Evolutionary conservation across 192 early-diverging fungal genomes (phyloP), one percentile per base, ranked within the genome.

Genomic region (Chytriomyces sp.): DNA sequence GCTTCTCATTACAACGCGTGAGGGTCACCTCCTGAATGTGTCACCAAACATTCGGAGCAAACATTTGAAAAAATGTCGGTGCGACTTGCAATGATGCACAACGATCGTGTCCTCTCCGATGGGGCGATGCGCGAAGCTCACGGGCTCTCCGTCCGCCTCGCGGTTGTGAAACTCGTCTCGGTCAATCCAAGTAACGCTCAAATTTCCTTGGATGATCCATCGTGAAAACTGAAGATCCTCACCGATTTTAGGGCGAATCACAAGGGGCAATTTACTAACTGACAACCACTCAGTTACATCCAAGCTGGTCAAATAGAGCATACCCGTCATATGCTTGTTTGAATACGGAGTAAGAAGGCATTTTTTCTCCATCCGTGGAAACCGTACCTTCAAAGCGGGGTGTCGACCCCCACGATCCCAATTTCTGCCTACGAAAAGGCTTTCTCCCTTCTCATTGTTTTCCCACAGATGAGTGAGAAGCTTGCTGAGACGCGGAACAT

Each of bases 1-100:
- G n/a, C n/a, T n/a, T n/a, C n/a, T n/a, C n/a, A n/a, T n/a, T n/a
- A n/a, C n/a, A n/a, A n/a, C n/a, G n/a, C n/a, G n/a, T n/a, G n/a
- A n/a, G n/a, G n/a, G n/a, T n/a, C n/a, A n/a, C n/a, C n/a, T n/a
- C n/a, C n/a, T n/a, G n/a, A n/a, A n/a, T n/a, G n/a, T n/a, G n/a
- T n/a, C n/a, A 49, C 22, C 44, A 49, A 49, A 49, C 44, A 49
- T 14, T 49, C 44, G 14, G 17, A 14, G 22, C 44, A 64, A 10
- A 64, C 63, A 64, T 17, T 30, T 14, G 2, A 25, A 22, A 26
- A 64, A 52, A 22, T 52, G 63, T 8, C 10, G 40, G 28, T n/a
- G 17, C 2, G 22, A 25, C 31, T 64, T 64, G 26, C 63, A 64
- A n/a, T 34, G 34, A 52, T 64, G 63, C 63, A 64, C 63, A 40